phyloP scores from a whole-genome alignment of 148 eudicot genomes.

The Pharnaceum exiguum region DNA sequence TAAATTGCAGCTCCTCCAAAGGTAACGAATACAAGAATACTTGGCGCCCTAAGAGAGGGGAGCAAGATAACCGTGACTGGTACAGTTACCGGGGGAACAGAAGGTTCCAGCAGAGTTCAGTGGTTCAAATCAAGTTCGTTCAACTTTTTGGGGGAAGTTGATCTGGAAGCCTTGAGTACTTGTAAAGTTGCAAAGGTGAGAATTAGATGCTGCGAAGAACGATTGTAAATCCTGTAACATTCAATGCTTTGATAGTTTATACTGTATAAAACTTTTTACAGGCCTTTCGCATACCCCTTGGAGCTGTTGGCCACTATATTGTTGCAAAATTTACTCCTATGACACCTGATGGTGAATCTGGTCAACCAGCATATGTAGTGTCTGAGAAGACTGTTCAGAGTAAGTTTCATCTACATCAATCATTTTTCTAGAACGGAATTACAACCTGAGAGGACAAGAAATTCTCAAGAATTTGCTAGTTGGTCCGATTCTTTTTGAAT shows the following conservation, averaged over 20 bases:
- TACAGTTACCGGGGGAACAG: conserved; percentile 89
- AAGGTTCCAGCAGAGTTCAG: conserved; percentile 97
- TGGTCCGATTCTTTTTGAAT: too few relatives aligned
- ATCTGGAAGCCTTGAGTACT: conserved; percentile 72
- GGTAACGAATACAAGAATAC: conserved; percentile 65
- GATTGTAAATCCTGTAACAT: not conserved
- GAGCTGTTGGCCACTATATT: conserved; percentile 81
- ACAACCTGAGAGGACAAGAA: too few relatives aligned
- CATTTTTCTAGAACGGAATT: too few relatives aligned
- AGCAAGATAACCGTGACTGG: conserved; percentile 85
- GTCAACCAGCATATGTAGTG: conserved; percentile 68
- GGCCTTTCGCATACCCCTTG: conserved; percentile 94
- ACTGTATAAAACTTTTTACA: conserved; percentile 16
- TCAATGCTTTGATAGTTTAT: conserved; percentile 2
- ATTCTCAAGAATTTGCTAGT: too few relatives aligned
- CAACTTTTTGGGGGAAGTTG: conserved; percentile 57
- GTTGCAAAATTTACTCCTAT: conserved; percentile 93
- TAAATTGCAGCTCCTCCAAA: conserved; percentile 83
- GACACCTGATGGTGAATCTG: conserved; percentile 91
- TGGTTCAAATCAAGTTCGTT: conserved; percentile 78
- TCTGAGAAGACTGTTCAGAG: conserved; percentile 79
- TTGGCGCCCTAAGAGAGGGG: conserved; percentile 88
- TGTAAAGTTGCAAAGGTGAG: conserved; percentile 92
- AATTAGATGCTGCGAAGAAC: not conserved
- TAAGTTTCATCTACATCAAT: conserved; percentile 43